These are phyloP conservation scores for Bocquillonia castaneifolia DNA, from an alignment of 441 rosid species.

Conservation along the genomic window DNA sequence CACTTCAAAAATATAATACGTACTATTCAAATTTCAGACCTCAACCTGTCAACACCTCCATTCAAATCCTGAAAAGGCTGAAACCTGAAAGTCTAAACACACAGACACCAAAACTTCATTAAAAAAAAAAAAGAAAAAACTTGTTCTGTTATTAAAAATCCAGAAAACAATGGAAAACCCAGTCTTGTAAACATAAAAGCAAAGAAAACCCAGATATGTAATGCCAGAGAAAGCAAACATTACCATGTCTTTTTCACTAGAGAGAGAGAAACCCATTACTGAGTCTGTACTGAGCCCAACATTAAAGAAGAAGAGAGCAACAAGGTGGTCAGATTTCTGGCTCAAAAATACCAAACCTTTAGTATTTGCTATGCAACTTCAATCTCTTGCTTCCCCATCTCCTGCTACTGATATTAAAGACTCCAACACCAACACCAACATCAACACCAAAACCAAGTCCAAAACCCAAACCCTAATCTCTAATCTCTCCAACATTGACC, in stretches of 20 bases:
- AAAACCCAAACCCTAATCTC: conserved; percentile 43
- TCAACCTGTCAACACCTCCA: conserved; percentile 11
- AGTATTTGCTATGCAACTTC: conserved; percentile 51
- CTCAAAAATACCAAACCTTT: conserved; percentile 50
- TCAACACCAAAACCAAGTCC: conserved; percentile 13
- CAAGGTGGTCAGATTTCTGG: conserved; percentile 75
- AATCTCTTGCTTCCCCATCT: conserved; percentile 32
- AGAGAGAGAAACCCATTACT: conserved; percentile 26
- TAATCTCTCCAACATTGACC: conserved; percentile 42
- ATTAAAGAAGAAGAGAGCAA: conserved; percentile 41
- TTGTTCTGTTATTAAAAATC: neutral
- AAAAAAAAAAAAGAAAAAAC: neutral
- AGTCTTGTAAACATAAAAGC: neutral
- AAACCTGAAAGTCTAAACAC: neutral
- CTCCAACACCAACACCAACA: conserved; percentile 24
- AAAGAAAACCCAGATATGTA: neutral
- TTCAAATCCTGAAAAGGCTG: conserved; percentile 14
- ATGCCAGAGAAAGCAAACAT: neutral
- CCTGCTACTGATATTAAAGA: conserved; percentile 28
- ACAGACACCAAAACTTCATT: too few species aligned
- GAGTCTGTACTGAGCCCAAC: conserved; percentile 39
- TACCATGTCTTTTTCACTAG: conserved; percentile 46
- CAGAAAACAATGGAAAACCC: neutral
- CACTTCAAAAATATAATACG: neutral
- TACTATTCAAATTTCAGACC: conserved; percentile 13